Conservation (phyloP, 2,329 filamentous ascomycete genomes). For the Bipolaris sorokiniana region DNA sequence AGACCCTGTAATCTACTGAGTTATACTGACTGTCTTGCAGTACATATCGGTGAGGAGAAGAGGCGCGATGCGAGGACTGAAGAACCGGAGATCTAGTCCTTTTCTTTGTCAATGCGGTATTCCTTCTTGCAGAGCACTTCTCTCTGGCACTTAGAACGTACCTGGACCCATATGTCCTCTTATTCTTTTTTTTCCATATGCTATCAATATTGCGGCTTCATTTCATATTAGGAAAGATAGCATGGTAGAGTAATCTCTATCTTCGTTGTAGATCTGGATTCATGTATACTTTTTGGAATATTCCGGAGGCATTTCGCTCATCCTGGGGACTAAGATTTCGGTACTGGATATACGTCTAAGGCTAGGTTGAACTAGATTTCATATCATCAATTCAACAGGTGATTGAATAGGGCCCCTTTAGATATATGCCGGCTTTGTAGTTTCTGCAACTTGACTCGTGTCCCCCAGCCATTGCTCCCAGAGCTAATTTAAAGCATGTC, state of each 20-base stretch:
- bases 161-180: background rate
- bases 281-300: background rate
- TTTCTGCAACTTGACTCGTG: too few relatives aligned
- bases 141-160: conserved; percentile 3
- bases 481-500: too few relatives aligned
- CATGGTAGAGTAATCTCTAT: background rate
- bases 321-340: background rate
- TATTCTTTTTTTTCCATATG: background rate
- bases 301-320: background rate
- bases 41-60: conserved; percentile 19
- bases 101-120: background rate
- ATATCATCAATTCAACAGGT: too few relatives aligned
- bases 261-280: background rate
- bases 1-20: too few relatives aligned
- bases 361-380: background rate
- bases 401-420: too few relatives aligned
- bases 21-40: conserved; percentile 5
- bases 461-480: too few relatives aligned
- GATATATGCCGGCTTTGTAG: too few relatives aligned
- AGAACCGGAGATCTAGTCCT: conserved; percentile 11
- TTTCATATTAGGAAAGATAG: background rate
- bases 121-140: background rate
- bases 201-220: background rate
- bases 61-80: conserved; percentile 1
- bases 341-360: background rate